Conservation (phyloP, 73 alveolate genomes). For the Paramecium bursaria region DNA sequence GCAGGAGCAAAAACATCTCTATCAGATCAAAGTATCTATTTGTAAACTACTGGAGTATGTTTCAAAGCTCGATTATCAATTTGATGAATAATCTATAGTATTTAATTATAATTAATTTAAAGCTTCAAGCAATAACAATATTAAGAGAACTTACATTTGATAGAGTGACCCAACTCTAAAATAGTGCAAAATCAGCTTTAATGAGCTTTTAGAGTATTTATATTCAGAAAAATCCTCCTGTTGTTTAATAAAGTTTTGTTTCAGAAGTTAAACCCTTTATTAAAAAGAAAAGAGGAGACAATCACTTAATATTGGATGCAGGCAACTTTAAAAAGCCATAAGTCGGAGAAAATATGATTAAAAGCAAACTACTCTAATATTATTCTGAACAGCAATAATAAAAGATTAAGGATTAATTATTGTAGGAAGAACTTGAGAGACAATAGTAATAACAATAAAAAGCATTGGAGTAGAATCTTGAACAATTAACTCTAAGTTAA, state of each 20-base stretch:
- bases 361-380: too few relatives aligned
- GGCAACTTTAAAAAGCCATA: not conserved
- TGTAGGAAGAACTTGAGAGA: too few relatives aligned
- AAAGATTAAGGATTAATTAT: too few relatives aligned
- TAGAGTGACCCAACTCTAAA: not conserved
- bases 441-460: too few relatives aligned
- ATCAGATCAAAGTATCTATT: not conserved
- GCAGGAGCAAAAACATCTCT: constrained; percentile 23
- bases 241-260: not conserved
- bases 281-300: constrained; percentile 39
- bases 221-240: not conserved
- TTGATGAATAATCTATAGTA: constrained; percentile 14
- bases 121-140: constrained; percentile 35
- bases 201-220: constrained; percentile 1
- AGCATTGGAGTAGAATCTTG: too few relatives aligned
- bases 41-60: constrained; percentile 10
- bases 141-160: constrained; percentile 39
- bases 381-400: too few relatives aligned
- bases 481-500: too few relatives aligned
- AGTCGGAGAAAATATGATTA: too few relatives aligned
- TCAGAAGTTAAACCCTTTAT: constrained; percentile 37
- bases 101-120: not conserved
- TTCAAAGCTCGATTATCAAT: not conserved
- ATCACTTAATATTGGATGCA: constrained; percentile 30
- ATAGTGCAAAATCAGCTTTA: constrained; percentile 48